Evolutionary conservation across 352 stramenopile species (phyloP), one percentile per base, ranked within the genome.

Genomic region (Globisporangium ultimum): DNA sequence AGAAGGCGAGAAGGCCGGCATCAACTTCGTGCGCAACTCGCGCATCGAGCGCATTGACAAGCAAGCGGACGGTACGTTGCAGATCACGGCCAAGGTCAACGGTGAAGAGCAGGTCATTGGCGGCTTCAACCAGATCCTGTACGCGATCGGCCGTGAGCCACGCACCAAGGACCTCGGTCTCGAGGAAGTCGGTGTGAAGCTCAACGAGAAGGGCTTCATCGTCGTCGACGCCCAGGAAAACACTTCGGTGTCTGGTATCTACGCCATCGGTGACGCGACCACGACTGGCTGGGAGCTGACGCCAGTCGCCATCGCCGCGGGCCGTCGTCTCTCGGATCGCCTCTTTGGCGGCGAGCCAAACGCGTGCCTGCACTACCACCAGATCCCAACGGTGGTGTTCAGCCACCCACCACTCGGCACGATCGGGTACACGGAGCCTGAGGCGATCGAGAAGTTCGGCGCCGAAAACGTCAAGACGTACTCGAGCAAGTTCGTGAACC

Each of bases 311-410:
- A 90, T 97, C 53, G 88, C 88, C 41, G 88, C 89, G 52, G 90
- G 84, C 53, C 89, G 91, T 53, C 78, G 87, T 34, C 75, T 98
- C n/a, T 78, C 91, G 0, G 91, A 98, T 66, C 90, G 85, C 22
- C 66, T 98, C 17, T 98, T 97, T 69, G 92, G 89, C 50, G 80
- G 81, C 49, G 89, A 92, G 66, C 71, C 74, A 48, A 64, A 88
- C 52, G 80, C 83, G 41, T 85, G 73, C 55, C 62, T 93, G 28
- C 68, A 95, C 64, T 98, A 98, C 77, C 85, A 98, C 56, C 73
- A 96, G 53, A 97, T 99, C 53, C 93, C 96, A 8, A 98, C 95
- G 10, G 95, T 98, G 11, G 92, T 99, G 18, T 99, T 99, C 80
- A 97, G 88, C 48, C 96, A 98, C 77, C 97, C 96, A 28, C 89